Evolutionary conservation across 257 asterid genomes (phyloP), one percentile per base, ranked within the genome.

Genomic region (Galeopsis tetrahit): DNA sequence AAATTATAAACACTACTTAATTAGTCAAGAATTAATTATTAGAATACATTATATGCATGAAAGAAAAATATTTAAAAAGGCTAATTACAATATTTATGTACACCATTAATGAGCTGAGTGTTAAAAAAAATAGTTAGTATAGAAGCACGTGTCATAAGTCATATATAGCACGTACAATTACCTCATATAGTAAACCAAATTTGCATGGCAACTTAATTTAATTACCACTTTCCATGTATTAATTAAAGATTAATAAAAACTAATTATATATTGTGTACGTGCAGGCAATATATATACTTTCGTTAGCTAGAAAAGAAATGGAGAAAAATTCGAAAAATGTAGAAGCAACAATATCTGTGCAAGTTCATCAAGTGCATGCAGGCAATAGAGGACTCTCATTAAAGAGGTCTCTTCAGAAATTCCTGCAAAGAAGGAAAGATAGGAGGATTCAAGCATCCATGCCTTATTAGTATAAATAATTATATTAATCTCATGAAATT

Each of bases 371-470:
- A 63, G 32, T 28, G 10, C 67, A 56, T 40, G 28, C 28, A 0
- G 67, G 78, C 1, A 36, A 3, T 43, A 33, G 48, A 59, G 75
- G 75, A 1, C 68, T 71, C 64, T 72, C 78, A 2, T 57, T 74
- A 4, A 66, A 74, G 73, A 74, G 59, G 55, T 74, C 78, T 32
- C 68, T 74, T 40, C 68, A 74, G 68, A 74, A 65, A 42, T 74
- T 74, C 57, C 52, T 74, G 4, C 73, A 65, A 28, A 74, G 62
- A 43, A 74, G 78, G 73, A 74, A 66, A 56, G 42, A 42, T 15
- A 74, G 78, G 43, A 74, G 78, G 53, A 33, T 43, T n/a, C 73
- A 74, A 66, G 72, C 77, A 32, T 73, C 77, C 49, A 64, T 73
- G 72, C 77, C 77, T n/a, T 64, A 64, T n/a, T 73, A 73, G 43